Base-by-base conservation (phyloP, 1,139 yeast species). In the Saccharomyces pastorianus region DNA sequence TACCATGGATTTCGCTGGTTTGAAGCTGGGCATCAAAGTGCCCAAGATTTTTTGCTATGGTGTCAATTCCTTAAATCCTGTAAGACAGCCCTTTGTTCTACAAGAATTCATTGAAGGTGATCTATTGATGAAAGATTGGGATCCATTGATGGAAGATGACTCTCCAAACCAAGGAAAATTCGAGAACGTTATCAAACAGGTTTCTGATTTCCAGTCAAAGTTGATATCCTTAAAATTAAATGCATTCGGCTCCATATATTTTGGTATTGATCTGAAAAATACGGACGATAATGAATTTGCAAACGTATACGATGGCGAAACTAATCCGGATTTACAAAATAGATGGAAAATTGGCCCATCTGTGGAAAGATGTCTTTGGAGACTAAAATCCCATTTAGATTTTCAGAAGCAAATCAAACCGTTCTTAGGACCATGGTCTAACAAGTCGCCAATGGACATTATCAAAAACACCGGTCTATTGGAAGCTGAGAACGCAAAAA, bases 321-420 rank as follows among this genome's bases (percentile, higher is more conserved):
- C 76, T 31, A 75, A 83, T 53, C 74, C 76, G 28, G 71, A 69
- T 31, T 73, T 87, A 53, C 73, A 75, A 51, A 79, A 80, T 59
- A 81, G 96, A 73, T 91, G 95, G 95, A 80, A 86, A 68, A 83
- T 93, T 61, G 98, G 99, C 1, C 95, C 96, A n/a, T 81, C 89
- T 46, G 83, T 83, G 44, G 97, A 91, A 71, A 79, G 85, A 59
- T 78, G 82, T 14, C 88, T 84, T 68, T 84, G 90, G 78, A 86
- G 85, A 69, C 80, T 82, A 61, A 84, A 84, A 64, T 72, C 71
- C 61, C 75, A 71, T 58, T 72, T 82, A 68, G 71, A 76, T 23
- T 71, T 82, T 61, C 76, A 77, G 68, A 70, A 74, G 56, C 56
- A 56, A 26, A 53, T 51, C 48, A 59, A 60, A 46, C 44, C 44